These are phyloP conservation scores for Schizophyllum amplum DNA, from an alignment of 1,284 basidiomycete species.

Conservation along the genomic window DNA sequence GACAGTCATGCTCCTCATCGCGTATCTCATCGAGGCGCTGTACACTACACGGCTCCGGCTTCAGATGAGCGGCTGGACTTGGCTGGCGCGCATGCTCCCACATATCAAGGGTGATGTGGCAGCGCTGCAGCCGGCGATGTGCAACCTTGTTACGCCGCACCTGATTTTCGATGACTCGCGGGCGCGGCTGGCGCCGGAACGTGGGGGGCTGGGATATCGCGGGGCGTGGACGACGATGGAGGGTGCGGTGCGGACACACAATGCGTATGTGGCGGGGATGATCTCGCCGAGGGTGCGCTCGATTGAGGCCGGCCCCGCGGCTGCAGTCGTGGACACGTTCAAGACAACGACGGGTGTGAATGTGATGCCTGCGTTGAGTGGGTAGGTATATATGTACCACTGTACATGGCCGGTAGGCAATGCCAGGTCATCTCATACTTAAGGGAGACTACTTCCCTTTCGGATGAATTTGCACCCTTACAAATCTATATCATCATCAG, in stretches of 20 bases:
- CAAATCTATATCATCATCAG: no score
- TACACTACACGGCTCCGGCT: constrained; percentile 28
- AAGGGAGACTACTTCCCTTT: no score
- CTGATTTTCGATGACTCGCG: constrained; percentile 44
- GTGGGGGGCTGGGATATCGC: constrained; percentile 44
- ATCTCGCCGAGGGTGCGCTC: neutral
- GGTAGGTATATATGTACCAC: neutral
- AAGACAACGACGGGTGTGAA: neutral
- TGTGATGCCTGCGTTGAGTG: neutral
- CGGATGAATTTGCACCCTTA: no score
- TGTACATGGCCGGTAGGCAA: no score
- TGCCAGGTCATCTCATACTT: no score
- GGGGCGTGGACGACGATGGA: constrained; percentile 33
- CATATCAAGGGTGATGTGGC: constrained; percentile 30
- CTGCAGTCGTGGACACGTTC: neutral
- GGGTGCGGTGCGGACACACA: constrained; percentile 11
- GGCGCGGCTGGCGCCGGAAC: constrained; percentile 30
- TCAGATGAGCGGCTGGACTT: constrained; percentile 6
- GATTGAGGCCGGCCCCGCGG: neutral
- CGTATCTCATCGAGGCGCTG: constrained; percentile 35
- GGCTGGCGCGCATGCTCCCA: constrained; percentile 25
- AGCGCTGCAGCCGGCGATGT: constrained; percentile 46
- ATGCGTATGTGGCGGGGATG: neutral
- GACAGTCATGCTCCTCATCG: constrained; percentile 36
- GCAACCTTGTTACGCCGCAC: constrained; percentile 35